Evolutionary conservation across 306 rosid species (phyloP).

Genomic region (Acmispon strigosus): DNA sequence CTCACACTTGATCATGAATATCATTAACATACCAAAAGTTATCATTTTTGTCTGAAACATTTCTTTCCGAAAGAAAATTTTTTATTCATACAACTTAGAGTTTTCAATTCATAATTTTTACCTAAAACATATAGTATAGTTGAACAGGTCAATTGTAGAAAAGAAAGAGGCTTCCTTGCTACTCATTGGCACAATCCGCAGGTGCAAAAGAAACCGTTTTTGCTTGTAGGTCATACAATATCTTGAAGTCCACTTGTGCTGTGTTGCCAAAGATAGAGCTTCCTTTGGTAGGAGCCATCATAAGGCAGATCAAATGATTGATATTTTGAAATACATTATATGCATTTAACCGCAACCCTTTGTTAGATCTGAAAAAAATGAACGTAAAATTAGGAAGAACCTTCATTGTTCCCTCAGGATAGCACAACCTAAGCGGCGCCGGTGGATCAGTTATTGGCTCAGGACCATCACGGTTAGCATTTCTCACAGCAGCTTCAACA

Average conservation of each 20-base stretch:
- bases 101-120: too few species aligned
- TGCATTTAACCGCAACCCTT: not conserved
- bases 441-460: not conserved
- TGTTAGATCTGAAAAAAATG: not conserved
- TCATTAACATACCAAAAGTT: not conserved
- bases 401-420: not conserved
- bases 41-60: not conserved
- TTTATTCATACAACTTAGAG: too few species aligned
- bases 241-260: not conserved
- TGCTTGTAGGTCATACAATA: not conserved
- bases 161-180: not conserved
- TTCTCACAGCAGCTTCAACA: not conserved
- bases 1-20: not conserved
- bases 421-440: not conserved
- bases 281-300: not conserved
- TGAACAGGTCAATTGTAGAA: not conserved
- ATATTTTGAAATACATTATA: not conserved
- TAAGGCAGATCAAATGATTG: not conserved
- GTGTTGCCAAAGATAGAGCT: not conserved
- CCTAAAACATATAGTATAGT: too few species aligned
- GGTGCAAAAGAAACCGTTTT: not conserved
- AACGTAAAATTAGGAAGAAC: not conserved
- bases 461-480: not conserved
- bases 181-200: not conserved
- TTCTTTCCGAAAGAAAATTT: too few species aligned